phyloP scores from a whole-genome alignment of 306 rosid species.

The Quercus wislizeni region DNA sequence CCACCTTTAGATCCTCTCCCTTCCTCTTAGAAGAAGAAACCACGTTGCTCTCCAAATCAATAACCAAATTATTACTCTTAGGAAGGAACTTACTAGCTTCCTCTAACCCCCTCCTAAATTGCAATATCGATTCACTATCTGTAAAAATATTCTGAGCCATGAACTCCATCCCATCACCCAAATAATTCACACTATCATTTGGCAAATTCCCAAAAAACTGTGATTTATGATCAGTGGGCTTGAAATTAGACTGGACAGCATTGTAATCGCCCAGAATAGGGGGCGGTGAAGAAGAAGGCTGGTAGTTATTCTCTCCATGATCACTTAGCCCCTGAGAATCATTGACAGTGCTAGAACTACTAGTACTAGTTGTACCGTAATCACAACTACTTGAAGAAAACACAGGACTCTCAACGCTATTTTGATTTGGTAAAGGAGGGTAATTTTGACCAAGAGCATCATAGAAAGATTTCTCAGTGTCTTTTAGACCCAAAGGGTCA shows the following conservation, averaged over 20 bases:
- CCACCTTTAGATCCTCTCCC: constrained; percentile 2
- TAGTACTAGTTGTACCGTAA: constrained; percentile 15
- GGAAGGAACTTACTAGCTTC: constrained; percentile 9
- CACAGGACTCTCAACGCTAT: constrained; percentile 12
- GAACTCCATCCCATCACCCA: background rate
- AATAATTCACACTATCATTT: background rate
- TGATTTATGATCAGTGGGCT: background rate
- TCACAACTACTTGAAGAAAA: constrained; percentile 19
- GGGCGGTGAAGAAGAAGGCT: background rate
- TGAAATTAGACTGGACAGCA: background rate
- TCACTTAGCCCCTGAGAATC: background rate
- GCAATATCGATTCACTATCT: background rate
- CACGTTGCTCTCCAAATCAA: background rate
- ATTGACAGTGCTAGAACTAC: constrained; percentile 36
- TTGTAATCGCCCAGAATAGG: background rate
- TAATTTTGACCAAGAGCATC: constrained; percentile 60
- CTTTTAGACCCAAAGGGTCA: constrained; percentile 69
- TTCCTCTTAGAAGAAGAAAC: background rate
- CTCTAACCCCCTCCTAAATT: constrained; percentile 10
- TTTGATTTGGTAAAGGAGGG: constrained; percentile 39
- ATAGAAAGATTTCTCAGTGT: constrained; percentile 82
- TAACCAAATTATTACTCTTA: background rate
- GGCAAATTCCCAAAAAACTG: background rate
- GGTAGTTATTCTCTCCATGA: background rate
- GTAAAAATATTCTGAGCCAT: background rate